Base-by-base conservation (phyloP, 805 yeast species). In the Candida insectorum region DNA sequence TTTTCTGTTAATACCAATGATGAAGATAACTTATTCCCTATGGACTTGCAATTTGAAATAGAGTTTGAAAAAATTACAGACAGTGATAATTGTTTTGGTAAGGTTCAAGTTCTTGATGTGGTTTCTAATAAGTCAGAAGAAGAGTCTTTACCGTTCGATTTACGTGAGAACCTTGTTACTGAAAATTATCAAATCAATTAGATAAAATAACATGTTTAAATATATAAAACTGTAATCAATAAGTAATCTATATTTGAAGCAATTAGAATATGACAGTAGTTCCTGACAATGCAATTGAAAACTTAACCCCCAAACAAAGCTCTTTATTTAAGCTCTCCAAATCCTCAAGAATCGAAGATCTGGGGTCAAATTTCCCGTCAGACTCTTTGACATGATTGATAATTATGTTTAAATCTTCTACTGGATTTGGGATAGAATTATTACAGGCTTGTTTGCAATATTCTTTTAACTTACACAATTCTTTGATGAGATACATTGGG, bases 1-100 rank as follows among this genome's bases (percentile, higher is more conserved):
- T 80, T 93, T 54, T 58, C 81, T 6, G 77, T 86, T 39, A 82
- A 80, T 45, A 83, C 81, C 13, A 80, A 71, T 24, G 77, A 75
- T 43, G 97, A 91, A 59, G 95, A 88, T 41, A 72, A 77, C 9
- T 67, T 91, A 49, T 91, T 88, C 84, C 98, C 98, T 40, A 77
- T 91, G 69, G 79, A 79, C 49, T 74, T 88, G 24, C 60, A 69
- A 31, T 85, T 88, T 63, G 67, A 67, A 25, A 54, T 69, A 27
- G 63, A 69, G 24, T 63, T 63, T 41, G 71, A 71, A 15, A 63
- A 60, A 12, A 63, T 70, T 20, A 59, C 54, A 20, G 71, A 62
- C 34, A 45, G 51, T 22, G 71, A 65, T 31, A 42, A 43, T 19
- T 77, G 81, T 15, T 70, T 85, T 42, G 86, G 91, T 34, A 71